Base-by-base conservation (phyloP, 495 filamentous ascomycete species). In the Amphirosellinia nigrospora region DNA sequence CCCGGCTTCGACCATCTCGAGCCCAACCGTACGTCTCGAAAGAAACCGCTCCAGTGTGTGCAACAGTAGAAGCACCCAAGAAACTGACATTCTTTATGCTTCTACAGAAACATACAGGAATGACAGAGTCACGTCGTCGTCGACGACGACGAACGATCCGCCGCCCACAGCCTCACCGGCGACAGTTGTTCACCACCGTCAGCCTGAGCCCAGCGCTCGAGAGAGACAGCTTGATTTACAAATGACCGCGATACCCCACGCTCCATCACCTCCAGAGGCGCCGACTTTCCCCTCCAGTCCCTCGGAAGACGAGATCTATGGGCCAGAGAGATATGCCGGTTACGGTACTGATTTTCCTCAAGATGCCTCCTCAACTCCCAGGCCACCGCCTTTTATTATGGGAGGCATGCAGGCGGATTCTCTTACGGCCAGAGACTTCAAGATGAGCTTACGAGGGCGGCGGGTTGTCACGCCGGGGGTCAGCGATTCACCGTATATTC, bases 381-480 rank as follows among this genome's bases (percentile, higher is more conserved):
- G 65, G 50, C 56, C 68, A 36, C 65, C 68, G 52, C 81, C 75
- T 38, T 64, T 79, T 21, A 72, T 71, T 32, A 80, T 82, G 75
- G 59, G 63, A 53, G 74, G 79, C 65, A 36, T 73, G 28, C 52
- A 71, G 21, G 68, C 72, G 52, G 80, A 83, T 68, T 65, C 77
- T 23, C 62, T 70, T 45, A 78, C 75, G 70, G 45, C 70, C 39
- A 73, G 74, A 38, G 80, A 80, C 48, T 83, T 84, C 65, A 77
- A 38, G 83, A 85, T 64, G 80, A 78, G 34, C 74, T 85, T 15
- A 73, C 81, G 69, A 71, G 81, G 60, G 74, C 81, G 38, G 83
- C 82, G 36, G 82, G 82, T 32, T 34, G 79, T 86, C 15, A 86
- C 84, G 9, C 84, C 84, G 0, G 84, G 84, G 21, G 78, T 85